Evolutionary conservation across 306 rosid species (phyloP), one percentile per base, ranked within the genome.

Genomic region (Luffa acutangula): DNA sequence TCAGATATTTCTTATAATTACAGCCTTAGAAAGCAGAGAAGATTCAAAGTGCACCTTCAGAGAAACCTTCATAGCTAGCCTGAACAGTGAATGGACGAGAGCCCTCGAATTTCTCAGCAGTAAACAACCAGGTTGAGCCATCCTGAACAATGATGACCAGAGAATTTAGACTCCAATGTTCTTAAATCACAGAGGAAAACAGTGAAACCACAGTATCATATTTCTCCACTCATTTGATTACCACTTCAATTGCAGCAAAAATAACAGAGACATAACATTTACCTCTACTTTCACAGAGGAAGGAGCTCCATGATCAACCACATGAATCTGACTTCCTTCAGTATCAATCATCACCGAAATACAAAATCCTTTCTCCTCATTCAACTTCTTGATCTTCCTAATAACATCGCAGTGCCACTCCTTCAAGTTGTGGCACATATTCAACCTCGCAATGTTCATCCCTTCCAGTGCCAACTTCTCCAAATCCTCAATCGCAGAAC

Each of bases 281-380:
- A 94, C 96, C 97, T 94, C 93, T 3, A 84, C 96, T 89, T 92
- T 94, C 53, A 89, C 84, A 39, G 98, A 91, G 75, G 92, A 87
- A 43, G 96, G 84, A 81, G 89, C 90, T 43, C 97, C 98, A 81
- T 90, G 98, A 86, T 94, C 97, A 82, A 91, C 94, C 79, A 92
- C 91, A 69, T 89, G 93, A 82, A 89, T 85, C 88, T 91, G 96
- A 86, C 94, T 90, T 31, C 97, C 98, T 83, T 92, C 98, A 7
- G 93, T 91, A 71, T 94, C 98, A 78, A 94, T 92, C 98, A 94
- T 92, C 13, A 94, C 76, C 31, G 98, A 88, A 81, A 94, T 87
- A 80, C 89, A 88, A 70, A 86, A 90, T 8, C 92, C 93, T 17
- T 83, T 91, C 34, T 89, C 91, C 76, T 82, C 82, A 82, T 94